Conservation (phyloP, 1,284 basidiomycete genomes). For the Vanrija pseudolonga region DNA sequence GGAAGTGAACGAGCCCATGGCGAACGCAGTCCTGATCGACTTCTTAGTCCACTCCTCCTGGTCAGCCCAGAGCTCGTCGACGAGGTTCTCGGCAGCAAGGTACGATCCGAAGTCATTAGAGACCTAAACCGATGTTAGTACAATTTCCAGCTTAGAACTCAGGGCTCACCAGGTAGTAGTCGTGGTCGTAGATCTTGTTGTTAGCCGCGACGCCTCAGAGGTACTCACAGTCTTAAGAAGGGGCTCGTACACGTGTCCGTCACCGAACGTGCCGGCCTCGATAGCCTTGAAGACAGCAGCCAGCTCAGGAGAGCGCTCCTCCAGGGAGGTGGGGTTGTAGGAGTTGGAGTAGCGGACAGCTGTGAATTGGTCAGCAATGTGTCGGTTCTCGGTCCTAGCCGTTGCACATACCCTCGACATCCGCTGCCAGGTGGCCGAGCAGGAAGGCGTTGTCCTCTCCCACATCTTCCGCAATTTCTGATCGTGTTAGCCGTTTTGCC, state of each 20-base stretch:
- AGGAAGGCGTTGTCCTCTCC: conserved; percentile 60
- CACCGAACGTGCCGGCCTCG: conserved; percentile 70
- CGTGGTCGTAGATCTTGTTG: conserved; percentile 51
- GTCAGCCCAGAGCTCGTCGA: conserved; percentile 79
- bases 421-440: conserved; percentile 45
- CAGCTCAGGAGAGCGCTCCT: conserved; percentile 73
- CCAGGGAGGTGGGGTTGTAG: conserved; percentile 73
- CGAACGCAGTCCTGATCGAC: conserved; percentile 70
- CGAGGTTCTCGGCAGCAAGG: conserved; percentile 73
- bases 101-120: conserved; percentile 89
- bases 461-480: conserved; percentile 81
- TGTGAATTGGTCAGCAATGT: neutral
- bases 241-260: conserved; percentile 71
- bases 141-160: conserved; percentile 46
- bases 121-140: conserved; percentile 58
- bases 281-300: conserved; percentile 64
- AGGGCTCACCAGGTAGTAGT: conserved; percentile 58
- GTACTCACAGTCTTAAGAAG: conserved; percentile 46
- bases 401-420: conserved; percentile 60
- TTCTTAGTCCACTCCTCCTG: conserved; percentile 84
- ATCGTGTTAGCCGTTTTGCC: neutral
- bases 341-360: conserved; percentile 73
- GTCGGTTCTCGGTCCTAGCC: too few relatives aligned
- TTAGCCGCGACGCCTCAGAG: conserved; percentile 1
- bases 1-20: conserved; percentile 94